Conservation (phyloP, 2,329 filamentous ascomycete species). For the Paracoccidioides brasiliensis region DNA sequence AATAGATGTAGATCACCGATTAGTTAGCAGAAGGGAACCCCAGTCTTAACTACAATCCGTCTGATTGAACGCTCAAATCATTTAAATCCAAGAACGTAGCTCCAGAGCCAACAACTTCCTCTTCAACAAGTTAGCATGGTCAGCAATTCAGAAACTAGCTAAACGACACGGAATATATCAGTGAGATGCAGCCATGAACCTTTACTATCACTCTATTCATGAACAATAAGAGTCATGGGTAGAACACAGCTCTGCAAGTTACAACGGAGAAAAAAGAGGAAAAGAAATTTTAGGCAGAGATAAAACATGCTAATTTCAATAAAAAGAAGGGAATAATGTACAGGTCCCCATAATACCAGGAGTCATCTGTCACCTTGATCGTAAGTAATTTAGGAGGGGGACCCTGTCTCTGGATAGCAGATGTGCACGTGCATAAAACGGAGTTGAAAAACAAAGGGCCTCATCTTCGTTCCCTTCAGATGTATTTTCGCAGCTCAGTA, state of each 20-base stretch:
- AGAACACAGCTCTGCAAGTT: not conserved
- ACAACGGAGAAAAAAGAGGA: not conserved
- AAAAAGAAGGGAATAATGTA: conserved; percentile 3
- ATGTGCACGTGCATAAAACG: not conserved
- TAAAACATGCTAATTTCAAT: not conserved
- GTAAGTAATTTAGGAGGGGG: not conserved
- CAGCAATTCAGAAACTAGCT: too few species aligned
- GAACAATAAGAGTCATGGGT: too few species aligned
- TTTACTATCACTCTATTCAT: too few species aligned
- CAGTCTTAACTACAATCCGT: too few species aligned
- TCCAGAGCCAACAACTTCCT: too few species aligned
- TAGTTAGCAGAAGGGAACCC: too few species aligned
- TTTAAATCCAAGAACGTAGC: too few species aligned
- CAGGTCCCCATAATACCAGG: not conserved
- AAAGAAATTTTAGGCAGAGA: not conserved
- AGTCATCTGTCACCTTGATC: not conserved
- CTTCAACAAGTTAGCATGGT: too few species aligned
- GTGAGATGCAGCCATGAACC: too few species aligned
- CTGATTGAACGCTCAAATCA: too few species aligned
- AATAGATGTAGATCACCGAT: too few species aligned
- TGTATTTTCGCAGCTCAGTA: not conserved
- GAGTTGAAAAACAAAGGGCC: not conserved
- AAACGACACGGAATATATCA: too few species aligned
- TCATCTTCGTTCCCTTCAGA: not conserved
- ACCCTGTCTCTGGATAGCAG: not conserved